A percentile compares a stretch with the other conserved stretches of the same genome.
phyloP scores from a whole-genome alignment of 2,329 filamentous ascomycete genomes.

The Scorias spongiosa region DNA sequence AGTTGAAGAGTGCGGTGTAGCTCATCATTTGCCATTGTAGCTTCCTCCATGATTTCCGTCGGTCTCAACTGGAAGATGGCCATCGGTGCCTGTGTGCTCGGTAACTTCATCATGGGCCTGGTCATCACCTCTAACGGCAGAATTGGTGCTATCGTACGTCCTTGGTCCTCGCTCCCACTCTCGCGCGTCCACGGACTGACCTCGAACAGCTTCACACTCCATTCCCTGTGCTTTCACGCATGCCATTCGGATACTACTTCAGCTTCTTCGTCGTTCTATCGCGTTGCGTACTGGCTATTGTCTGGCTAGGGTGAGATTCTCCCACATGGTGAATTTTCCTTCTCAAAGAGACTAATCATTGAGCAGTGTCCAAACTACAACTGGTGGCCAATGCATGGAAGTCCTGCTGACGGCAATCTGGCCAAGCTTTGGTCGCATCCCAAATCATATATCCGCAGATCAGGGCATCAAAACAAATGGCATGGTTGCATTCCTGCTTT shows the following conservation, averaged over 20 bases:
- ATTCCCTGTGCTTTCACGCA: slow-evolving; percentile 40
- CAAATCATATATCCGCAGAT: slow-evolving; percentile 34
- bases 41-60: slow-evolving; percentile 34
- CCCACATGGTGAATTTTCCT: not conserved
- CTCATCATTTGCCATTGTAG: slow-evolving; percentile 10
- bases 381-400: slow-evolving; percentile 12
- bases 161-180: not conserved
- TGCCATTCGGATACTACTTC: slow-evolving; percentile 42
- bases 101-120: slow-evolving; percentile 13
- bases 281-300: slow-evolving; percentile 16
- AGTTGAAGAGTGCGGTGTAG: not conserved
- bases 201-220: slow-evolving; percentile 34
- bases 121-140: slow-evolving; percentile 36
- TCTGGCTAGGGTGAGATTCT: slow-evolving; percentile 14
- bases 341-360: not conserved
- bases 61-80: slow-evolving; percentile 42
- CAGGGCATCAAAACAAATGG: slow-evolving; percentile 40
- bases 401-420: slow-evolving; percentile 32
- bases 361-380: slow-evolving; percentile 13
- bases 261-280: slow-evolving; percentile 18
- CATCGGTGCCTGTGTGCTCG: slow-evolving; percentile 22
- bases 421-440: slow-evolving; percentile 37
- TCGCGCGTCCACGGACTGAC: slow-evolving; percentile 23
- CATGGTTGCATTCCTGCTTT: slow-evolving; percentile 41
- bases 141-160: slow-evolving; percentile 35